Evolutionary conservation across 2,329 filamentous ascomycete genomes (phyloP).

Genomic region (Alternaria alternata): DNA sequence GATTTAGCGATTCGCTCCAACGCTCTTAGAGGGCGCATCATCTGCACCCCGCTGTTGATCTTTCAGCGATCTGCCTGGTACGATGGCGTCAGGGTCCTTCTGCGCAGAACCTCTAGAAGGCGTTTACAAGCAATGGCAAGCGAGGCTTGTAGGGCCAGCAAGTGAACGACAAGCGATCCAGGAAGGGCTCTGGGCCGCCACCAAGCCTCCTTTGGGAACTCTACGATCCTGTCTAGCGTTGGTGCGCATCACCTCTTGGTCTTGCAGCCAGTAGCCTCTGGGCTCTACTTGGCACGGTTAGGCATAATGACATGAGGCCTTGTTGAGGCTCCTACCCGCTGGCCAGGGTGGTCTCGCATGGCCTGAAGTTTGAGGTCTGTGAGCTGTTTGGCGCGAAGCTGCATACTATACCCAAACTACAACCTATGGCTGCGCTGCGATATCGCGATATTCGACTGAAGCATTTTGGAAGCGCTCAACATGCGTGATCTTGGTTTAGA

Average conservation of each 20-base stretch:
- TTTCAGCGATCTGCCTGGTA: background rate
- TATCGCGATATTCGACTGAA: slow-evolving; percentile 1
- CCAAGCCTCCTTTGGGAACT: slow-evolving; percentile 8
- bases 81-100: slow-evolving; percentile 1
- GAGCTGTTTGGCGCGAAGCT: slow-evolving; percentile 8
- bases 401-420: background rate
- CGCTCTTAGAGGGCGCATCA: background rate
- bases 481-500: background rate
- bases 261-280: slow-evolving; percentile 21
- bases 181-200: slow-evolving; percentile 2
- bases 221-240: slow-evolving; percentile 16
- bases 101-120: slow-evolving; percentile 4
- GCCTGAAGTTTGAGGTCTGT: slow-evolving; percentile 16
- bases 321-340: slow-evolving; percentile 23
- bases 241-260: slow-evolving; percentile 3
- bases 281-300: slow-evolving; percentile 8
- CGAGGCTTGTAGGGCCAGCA: slow-evolving; percentile 8
- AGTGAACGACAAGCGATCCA: slow-evolving; percentile 4
- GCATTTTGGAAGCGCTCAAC: slow-evolving; percentile 15
- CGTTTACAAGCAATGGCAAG: slow-evolving; percentile 9
- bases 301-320: slow-evolving; percentile 15
- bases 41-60: slow-evolving; percentile 15
- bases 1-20: background rate
- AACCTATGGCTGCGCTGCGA: slow-evolving; percentile 3
- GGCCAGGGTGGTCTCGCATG: slow-evolving; percentile 16